Evolutionary conservation across 177 flowering plant species (phyloP), one percentile per base, ranked within the genome.

Genomic region (Telopea speciosissima): DNA sequence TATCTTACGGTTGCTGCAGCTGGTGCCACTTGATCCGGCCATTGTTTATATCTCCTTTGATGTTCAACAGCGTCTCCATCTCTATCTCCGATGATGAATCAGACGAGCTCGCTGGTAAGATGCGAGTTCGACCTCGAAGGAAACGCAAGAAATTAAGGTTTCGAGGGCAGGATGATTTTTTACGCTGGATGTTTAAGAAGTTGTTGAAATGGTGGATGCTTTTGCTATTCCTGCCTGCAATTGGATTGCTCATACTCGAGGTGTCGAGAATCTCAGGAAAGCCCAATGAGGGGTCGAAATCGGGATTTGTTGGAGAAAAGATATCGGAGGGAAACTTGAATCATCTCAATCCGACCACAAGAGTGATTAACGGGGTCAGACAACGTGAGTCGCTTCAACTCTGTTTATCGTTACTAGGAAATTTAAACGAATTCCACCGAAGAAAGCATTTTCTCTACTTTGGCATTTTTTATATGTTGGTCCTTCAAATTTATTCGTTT

Each of bases 41-140:
- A 25, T 16, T 63, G 16, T n/a, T 58, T 14, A 67, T 67, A 54
- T 36, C 76, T 36, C 61, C 77, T 2, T 61, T 82, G 25, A 82
- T 85, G 82, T 78, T 73, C 71, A 84, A 69, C 81, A 74, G 74
- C 78, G 62, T 90, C 16, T 75, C 90, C 8, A 84, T 91, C 64
- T 68, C 85, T 2, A 79, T 89, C 66, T 79, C 98, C 44, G 93
- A 87, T 66, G 88, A 82, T 13, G 90, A 88, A 0, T 74, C 85
- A 24, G 95, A 88, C 63, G 88, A 84, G 12, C 69, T 72, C 68
- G 60, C 75, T 36, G 80, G 77, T n/a, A 81, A 80, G 58, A 76
- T 81, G 81, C 80, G 83, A 49, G 78, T 62, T 24, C 86, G 88
- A 36, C 73, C 68, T 49, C 89, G 91, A 24, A 82, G 86, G 61